Conservation (phyloP, 2,329 filamentous ascomycete species). For the Chrysoporthe austroafricana region DNA sequence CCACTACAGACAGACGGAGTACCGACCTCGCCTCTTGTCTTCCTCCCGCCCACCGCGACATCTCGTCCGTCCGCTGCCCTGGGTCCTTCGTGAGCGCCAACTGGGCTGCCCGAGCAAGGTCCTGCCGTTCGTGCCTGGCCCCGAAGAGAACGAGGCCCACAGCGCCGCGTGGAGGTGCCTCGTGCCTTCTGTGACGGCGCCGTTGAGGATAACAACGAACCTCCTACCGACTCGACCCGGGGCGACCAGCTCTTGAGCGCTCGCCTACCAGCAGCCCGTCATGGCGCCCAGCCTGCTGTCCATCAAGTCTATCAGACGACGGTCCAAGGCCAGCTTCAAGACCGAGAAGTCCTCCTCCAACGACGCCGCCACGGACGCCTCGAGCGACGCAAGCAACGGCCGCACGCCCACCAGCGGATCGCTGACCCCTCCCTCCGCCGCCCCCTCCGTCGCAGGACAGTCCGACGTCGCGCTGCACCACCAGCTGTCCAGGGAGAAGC, state of each 20-base stretch:
- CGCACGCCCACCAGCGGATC: slow-evolving; percentile 70
- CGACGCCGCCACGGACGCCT: slow-evolving; percentile 53
- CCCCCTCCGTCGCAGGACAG: slow-evolving; percentile 68
- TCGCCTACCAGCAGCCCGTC: slow-evolving; percentile 24
- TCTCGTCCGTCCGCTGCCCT: neutral
- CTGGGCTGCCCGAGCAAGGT: neutral
- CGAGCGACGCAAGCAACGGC: slow-evolving; percentile 63
- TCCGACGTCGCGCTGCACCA: slow-evolving; percentile 69
- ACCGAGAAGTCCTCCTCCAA: slow-evolving; percentile 59
- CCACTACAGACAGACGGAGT: neutral
- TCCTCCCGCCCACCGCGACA: neutral
- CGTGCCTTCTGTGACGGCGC: neutral
- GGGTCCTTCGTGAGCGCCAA: neutral
- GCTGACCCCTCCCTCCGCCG: slow-evolving; percentile 74
- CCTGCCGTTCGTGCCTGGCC: neutral
- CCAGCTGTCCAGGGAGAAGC: slow-evolving; percentile 44
- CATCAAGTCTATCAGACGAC: slow-evolving; percentile 73
- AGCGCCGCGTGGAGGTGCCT: neutral
- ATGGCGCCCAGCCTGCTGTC: slow-evolving; percentile 70
- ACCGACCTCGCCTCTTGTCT: neutral
- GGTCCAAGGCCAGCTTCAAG: slow-evolving; percentile 75
- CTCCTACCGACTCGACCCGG: neutral
- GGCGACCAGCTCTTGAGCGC: slow-evolving; percentile 12
- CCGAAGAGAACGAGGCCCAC: neutral
- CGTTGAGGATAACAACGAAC: neutral